These are phyloP conservation scores for Epichloe uncinata DNA, from an alignment of 2,329 filamentous ascomycete species.

Conservation along the genomic window DNA sequence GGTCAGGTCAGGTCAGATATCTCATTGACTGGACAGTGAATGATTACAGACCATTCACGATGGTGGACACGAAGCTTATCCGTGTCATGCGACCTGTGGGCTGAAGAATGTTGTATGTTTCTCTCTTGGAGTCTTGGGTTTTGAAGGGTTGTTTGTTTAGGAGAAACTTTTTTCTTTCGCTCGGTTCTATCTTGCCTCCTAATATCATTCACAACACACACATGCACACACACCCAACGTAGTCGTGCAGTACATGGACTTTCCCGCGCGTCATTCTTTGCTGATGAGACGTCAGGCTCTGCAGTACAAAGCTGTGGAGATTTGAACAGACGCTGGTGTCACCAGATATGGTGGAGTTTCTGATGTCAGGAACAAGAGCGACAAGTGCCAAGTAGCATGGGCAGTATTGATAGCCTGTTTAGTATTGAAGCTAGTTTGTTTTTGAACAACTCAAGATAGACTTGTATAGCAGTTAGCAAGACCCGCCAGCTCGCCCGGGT, in stretches of 20 bases:
- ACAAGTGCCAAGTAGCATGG: not conserved
- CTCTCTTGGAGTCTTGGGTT: slow-evolving; percentile 24
- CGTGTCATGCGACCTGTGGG: slow-evolving; percentile 13
- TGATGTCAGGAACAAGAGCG: not conserved
- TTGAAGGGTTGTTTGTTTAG: slow-evolving; percentile 22
- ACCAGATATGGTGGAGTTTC: not conserved
- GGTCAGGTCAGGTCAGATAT: slow-evolving; percentile 9
- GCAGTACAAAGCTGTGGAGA: no score
- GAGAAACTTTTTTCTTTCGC: slow-evolving; percentile 23
- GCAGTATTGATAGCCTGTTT: not conserved
- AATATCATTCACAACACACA: slow-evolving; percentile 9
- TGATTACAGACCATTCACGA: slow-evolving; percentile 13
- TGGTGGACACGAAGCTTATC: slow-evolving; percentile 11
- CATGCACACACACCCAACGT: not conserved
- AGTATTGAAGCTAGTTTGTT: not conserved
- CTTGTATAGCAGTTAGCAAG: no score
- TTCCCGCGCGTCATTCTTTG: no score
- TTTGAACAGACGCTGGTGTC: no score
- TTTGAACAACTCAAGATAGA: not conserved
- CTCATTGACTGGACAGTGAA: not conserved
- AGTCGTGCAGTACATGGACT: no score
- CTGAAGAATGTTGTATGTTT: slow-evolving; percentile 22
- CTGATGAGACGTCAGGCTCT: no score
- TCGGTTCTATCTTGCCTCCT: slow-evolving; percentile 10
- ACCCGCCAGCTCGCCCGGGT: no score